These are phyloP conservation scores for Mycena sp. DNA, from an alignment of 1,284 basidiomycete genomes.

Conservation along the genomic window DNA sequence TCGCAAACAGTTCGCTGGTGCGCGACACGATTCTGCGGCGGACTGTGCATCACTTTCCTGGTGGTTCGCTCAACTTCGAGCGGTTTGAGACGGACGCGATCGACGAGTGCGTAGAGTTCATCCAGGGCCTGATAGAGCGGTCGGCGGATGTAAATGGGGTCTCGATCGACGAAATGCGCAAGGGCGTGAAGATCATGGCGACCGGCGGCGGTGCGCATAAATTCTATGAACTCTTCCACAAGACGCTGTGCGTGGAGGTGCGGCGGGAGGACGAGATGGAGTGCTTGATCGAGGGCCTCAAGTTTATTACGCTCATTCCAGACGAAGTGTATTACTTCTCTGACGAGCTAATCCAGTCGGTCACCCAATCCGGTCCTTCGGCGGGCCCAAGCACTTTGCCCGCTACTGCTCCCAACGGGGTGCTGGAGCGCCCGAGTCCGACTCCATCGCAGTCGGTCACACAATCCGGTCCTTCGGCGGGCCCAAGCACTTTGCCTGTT, in stretches of 20 bases:
- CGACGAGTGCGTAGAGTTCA: constrained; percentile 87
- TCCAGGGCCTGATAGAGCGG: constrained; percentile 88
- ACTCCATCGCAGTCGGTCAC: constrained; percentile 72
- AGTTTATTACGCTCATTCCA: constrained; percentile 96
- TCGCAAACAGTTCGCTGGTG: constrained; percentile 61
- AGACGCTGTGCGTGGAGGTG: constrained; percentile 87
- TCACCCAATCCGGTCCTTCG: constrained; percentile 69
- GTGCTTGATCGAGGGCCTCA: constrained; percentile 95
- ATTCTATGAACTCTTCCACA: constrained; percentile 88
- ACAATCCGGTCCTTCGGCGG: constrained; percentile 4
- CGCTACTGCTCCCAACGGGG: constrained; percentile 38
- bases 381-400: constrained; percentile 19
- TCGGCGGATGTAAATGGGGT: constrained; percentile 93
- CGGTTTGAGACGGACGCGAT: constrained; percentile 96
- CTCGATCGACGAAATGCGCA: constrained; percentile 90
- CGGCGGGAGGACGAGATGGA: constrained; percentile 98
- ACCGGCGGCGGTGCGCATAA: constrained; percentile 97
- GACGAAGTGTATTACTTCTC: constrained; percentile 99
- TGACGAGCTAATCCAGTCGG: constrained; percentile 93
- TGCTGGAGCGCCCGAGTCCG: constrained; percentile 90
- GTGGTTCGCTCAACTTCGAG: constrained; percentile 97
- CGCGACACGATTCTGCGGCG: constrained; percentile 76
- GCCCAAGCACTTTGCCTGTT: constrained; percentile 21
- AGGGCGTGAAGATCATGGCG: constrained; percentile 96
- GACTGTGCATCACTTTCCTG: constrained; percentile 88